Percentiles rank a stretch among this genome's conserved stretches.
These are phyloP conservation scores for Sorghum bicolor DNA, from an alignment of 176 grass and related monocot species.

Conservation along the genomic window DNA sequence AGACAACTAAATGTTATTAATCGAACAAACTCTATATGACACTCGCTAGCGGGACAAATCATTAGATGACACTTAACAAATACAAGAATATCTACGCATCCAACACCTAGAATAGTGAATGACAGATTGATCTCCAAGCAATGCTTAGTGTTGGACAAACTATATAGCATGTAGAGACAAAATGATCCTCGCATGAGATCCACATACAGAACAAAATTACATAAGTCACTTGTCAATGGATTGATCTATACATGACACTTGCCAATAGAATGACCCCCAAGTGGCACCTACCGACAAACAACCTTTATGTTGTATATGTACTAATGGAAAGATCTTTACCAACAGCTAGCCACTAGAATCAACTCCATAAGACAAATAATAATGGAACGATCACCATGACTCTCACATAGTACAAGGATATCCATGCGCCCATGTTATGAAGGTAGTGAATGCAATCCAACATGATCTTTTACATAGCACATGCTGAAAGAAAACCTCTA, in stretches of 20 bases:
- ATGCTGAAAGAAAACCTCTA: too few species aligned
- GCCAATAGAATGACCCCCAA: not conserved
- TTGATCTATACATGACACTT: not conserved
- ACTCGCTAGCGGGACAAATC: not conserved
- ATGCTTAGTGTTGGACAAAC: not conserved
- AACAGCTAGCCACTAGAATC: not conserved
- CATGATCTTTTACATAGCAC: too few species aligned
- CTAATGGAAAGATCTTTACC: too few species aligned
- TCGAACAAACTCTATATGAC: not conserved
- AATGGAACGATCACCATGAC: not conserved
- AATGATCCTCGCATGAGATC: not conserved
- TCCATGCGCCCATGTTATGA: too few species aligned
- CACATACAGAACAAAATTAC: not conserved
- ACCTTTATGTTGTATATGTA: not conserved
- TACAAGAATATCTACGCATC: not conserved
- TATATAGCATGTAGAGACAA: not conserved
- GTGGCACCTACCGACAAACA: not conserved
- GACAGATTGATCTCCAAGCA: not conserved
- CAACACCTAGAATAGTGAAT: not conserved
- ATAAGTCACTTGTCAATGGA: not conserved
- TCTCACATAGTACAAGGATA: too few species aligned
- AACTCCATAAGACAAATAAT: too few species aligned
- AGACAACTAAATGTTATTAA: not conserved
- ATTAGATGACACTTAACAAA: not conserved
- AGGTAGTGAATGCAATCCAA: too few species aligned